These are phyloP conservation scores for Mycosphaerella arachidis DNA, from an alignment of 2,329 filamentous ascomycete genomes.

Conservation along the genomic window DNA sequence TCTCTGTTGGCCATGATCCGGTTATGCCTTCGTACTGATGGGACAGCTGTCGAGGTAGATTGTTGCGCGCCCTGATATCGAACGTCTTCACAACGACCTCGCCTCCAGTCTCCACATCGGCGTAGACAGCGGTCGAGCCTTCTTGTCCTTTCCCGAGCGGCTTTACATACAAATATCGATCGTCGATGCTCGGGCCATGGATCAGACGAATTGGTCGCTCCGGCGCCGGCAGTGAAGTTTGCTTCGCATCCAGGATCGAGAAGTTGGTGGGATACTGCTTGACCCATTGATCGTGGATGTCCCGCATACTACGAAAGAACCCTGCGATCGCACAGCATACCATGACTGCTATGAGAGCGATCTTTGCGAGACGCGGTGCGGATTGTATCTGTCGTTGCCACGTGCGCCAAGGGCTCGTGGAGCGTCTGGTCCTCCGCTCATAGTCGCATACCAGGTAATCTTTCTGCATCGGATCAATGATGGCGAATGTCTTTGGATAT, in stretches of 20 bases:
- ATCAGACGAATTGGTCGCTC: conserved; percentile 7
- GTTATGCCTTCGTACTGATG: conserved; percentile 7
- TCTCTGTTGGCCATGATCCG: conserved; percentile 19
- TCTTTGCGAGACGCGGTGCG: background rate
- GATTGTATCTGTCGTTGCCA: background rate
- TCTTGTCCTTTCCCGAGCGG: conserved; percentile 16
- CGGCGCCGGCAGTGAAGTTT: background rate
- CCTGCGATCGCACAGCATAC: background rate
- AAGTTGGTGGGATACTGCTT: conserved; percentile 16
- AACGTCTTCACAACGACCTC: conserved; percentile 18
- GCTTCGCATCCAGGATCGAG: background rate
- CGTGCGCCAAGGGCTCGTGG: background rate
- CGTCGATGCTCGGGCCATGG: conserved; percentile 10
- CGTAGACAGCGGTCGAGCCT: conserved; percentile 15
- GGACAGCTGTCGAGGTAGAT: background rate
- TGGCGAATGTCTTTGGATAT: too few relatives aligned
- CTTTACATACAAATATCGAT: conserved; percentile 10
- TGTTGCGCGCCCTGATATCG: conserved; percentile 6
- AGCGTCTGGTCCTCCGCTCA: too few relatives aligned
- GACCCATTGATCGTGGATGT: conserved; percentile 14
- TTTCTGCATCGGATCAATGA: too few relatives aligned
- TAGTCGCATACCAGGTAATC: too few relatives aligned
- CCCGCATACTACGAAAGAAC: conserved; percentile 7
- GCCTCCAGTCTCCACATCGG: conserved; percentile 5
- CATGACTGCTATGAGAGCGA: background rate